phyloP scores from a whole-genome alignment of 345 rosid genomes.

The Salix dunnii region DNA sequence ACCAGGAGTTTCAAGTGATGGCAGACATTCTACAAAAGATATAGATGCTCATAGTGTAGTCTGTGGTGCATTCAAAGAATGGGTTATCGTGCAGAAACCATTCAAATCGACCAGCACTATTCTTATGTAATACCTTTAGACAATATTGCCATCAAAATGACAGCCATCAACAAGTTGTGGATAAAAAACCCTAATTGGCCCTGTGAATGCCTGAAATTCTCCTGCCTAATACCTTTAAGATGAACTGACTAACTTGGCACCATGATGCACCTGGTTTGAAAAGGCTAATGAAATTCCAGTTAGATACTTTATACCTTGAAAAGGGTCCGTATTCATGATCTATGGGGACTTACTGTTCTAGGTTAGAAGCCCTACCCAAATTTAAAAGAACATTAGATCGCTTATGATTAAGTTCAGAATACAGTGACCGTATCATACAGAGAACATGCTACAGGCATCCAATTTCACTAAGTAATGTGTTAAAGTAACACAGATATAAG shows the following conservation, averaged over 20 bases:
- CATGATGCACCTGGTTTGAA: not conserved
- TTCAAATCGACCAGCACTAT: not conserved
- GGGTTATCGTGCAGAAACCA: not conserved
- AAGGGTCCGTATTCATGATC: too few relatives aligned
- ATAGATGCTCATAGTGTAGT: not conserved
- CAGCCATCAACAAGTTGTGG: too few relatives aligned
- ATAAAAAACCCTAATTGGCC: too few relatives aligned
- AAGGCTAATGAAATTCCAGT: not conserved
- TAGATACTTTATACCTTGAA: not conserved
- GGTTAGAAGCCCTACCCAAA: not conserved
- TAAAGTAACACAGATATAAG: too few relatives aligned
- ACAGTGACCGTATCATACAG: not conserved
- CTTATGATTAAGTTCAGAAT: not conserved
- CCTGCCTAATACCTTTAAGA: not conserved
- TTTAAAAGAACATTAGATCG: not conserved
- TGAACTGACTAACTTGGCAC: not conserved
- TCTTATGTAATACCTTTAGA: not conserved
- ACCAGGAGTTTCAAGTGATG: not conserved
- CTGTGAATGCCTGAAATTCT: not conserved
- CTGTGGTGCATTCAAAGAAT: not conserved
- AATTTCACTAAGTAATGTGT: not conserved
- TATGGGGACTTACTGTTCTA: not conserved
- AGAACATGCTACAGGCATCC: not conserved
- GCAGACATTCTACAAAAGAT: not conserved
- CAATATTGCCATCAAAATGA: not conserved